These are phyloP conservation scores for Paxillus rubicundulus DNA, from an alignment of 768 basidiomycete genomes.

Conservation along the genomic window DNA sequence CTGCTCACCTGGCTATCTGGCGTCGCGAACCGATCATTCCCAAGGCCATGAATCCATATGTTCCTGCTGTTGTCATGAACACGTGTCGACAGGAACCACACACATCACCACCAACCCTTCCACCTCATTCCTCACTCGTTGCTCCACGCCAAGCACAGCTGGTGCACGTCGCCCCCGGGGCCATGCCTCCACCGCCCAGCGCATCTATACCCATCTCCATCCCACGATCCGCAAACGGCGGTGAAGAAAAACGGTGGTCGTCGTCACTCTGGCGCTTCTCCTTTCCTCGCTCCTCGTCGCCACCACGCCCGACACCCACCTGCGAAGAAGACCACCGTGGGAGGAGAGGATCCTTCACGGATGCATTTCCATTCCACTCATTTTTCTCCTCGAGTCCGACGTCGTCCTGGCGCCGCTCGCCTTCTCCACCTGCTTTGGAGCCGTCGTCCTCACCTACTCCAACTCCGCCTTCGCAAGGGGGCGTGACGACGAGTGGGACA, in stretches of 20 bases:
- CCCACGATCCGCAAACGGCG: constrained; percentile 28
- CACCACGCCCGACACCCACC: constrained; percentile 24
- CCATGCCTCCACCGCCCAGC: constrained; percentile 21
- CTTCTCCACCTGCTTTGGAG: constrained; percentile 42
- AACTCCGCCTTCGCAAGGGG: constrained; percentile 26
- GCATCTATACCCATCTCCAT: constrained; percentile 30
- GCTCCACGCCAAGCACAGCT: constrained; percentile 11
- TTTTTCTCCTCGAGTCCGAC: constrained; percentile 33
- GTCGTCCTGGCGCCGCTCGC: constrained; percentile 33
- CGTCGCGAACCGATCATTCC: constrained; percentile 27
- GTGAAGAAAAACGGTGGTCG: constrained; percentile 34
- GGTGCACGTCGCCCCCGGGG: constrained; percentile 8
- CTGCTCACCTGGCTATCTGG: constrained; percentile 31
- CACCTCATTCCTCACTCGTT: constrained; percentile 12
- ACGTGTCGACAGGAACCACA: constrained; percentile 26
- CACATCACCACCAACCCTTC: constrained; percentile 3
- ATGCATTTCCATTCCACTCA: constrained; percentile 48
- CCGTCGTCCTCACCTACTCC: constrained; percentile 26
- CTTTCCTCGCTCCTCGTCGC: constrained; percentile 30
- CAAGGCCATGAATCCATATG: constrained; percentile 25
- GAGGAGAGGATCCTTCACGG: constrained; percentile 31
- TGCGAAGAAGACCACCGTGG: constrained; percentile 27
- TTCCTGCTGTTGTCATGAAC: constrained; percentile 27
- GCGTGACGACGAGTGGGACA: constrained; percentile 24
- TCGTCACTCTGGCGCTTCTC: constrained; percentile 35